Evolutionary conservation across 495 filamentous ascomycete genomes (phyloP), one percentile per base, ranked within the genome.

Genomic region (Mycothermus thermophilus): DNA sequence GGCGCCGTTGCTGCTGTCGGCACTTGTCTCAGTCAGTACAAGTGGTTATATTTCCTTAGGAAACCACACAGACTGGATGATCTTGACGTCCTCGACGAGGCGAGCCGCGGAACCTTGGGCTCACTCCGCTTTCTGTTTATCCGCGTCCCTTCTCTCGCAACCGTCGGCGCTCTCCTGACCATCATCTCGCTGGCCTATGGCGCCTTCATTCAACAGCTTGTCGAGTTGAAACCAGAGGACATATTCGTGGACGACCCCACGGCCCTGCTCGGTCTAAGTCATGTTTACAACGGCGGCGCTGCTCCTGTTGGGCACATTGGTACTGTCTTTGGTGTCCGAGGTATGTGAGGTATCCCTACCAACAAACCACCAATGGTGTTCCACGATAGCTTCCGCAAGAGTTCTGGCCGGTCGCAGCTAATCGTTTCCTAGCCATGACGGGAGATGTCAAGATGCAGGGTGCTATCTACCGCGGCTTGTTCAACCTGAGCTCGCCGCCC

Each of bases 11-110:
- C 63, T 14, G 42, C 54, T 5, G 41, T 63, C 15, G 48, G 53
- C 3, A 57, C 57, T 21, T 55, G 46, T 20, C 34, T 70, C 27
- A 54, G 53, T 11, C 63, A 66, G 41, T 50, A 66, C 8, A 70
- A 70, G 42, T 67, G 63, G 61, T 52, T 55, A 1, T 62, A 65
- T 53, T 67, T 63, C 37, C n/a, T n/a, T n/a, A 49, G 16, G 14
- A 15, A 46, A n/a, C 46, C 51, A n/a, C 51, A 50, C 27, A 48
- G 47, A 25, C 37, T 71, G 12, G 46, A 43, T 13, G 59, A 67
- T 34, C 47, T 69, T 22, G 50, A 60, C 19, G 28, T 55, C 7
- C 52, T 64, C 17, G 67, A 69, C 38, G 57, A 59, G 22, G 63
- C 65, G 7, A 46, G 50, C 31, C 43, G 43, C 2, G 46, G 46